phyloP scores from a whole-genome alignment of 345 rosid species.

The Eucalyptus sp. region DNA sequence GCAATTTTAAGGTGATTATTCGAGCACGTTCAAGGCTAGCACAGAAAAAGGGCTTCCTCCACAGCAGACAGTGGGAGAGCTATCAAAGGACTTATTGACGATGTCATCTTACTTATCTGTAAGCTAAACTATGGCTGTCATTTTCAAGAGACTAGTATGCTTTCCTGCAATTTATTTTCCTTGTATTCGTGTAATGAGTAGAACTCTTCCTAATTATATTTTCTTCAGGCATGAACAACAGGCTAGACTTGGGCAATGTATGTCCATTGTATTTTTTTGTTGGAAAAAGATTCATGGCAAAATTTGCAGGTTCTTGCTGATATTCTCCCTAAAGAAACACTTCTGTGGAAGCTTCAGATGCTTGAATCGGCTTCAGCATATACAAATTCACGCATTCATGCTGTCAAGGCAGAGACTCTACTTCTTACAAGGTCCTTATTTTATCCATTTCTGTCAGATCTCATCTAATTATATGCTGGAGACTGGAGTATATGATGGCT shows the following conservation, averaged over 20 bases:
- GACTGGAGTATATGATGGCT: background rate
- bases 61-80: constrained; percentile 17
- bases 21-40: constrained; percentile 23
- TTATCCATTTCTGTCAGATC: background rate
- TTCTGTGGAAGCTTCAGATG: constrained; percentile 70
- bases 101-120: constrained; percentile 43
- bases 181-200: background rate
- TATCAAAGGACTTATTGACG: constrained; percentile 30
- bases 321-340: constrained; percentile 54
- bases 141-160: background rate
- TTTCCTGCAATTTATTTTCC: background rate
- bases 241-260: background rate
- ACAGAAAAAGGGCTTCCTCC: constrained; percentile 38
- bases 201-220: background rate
- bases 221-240: background rate
- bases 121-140: background rate
- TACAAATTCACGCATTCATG: constrained; percentile 60
- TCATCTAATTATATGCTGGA: background rate
- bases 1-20: constrained; percentile 32
- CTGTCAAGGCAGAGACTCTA: constrained; percentile 53
- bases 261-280: background rate
- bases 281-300: constrained; percentile 1
- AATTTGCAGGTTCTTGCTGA: constrained; percentile 43
- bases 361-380: constrained; percentile 51
- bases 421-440: constrained; percentile 36